Evolutionary conservation across 106 monocot species (phyloP), one percentile per base, ranked within the genome.

Genomic region (Dioscorea zingiberensis): DNA sequence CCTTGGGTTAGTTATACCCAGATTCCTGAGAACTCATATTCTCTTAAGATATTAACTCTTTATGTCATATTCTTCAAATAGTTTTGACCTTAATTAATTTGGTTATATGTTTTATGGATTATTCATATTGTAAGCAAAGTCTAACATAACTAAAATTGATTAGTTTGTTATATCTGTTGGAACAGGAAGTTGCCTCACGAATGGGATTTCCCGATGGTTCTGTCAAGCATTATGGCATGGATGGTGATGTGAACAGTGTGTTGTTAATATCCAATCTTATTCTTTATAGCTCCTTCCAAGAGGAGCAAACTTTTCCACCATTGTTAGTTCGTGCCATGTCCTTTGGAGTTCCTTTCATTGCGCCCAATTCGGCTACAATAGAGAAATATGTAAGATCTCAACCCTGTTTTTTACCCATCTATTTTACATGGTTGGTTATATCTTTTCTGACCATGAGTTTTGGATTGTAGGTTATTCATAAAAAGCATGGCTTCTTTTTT

Each of bases 281-380:
- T 67, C 78, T 97, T 14, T 83, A 97, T 73, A 79, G 78, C 5
- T 88, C 92, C 63, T 88, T 82, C 58, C 76, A 75, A 71, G 84
- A 86, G 45, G 92, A 92, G 55, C 91, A 83, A 72, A 79, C 58
- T 68, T 92, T 97, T 77, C 92, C 97, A 69, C 73, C 91, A 46
- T 38, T 97, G 58, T 69, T 97, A 66, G 22, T 84, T 51, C 85
- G 83, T 47, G 83, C 97, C 48, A 97, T 97, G 97, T 81, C 85
- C 54, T 92, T 89, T 51, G 83, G 72, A 61, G 68, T 85, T 63
- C 92, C 86, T 17, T 71, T 92, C 27, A 66, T 92, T 70, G 97
- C 60, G 66, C 97, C 97, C 49, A 80, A 87, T 76, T 62, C 92
- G 59, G 65, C 79, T 68, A 70, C 66, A 60, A 74, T 97, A 68